Percentiles rank a stretch among this genome's conserved stretches.
These are phyloP conservation scores for Adansonia madagascariensis DNA, from an alignment of 441 rosid genomes.

Conservation along the genomic window DNA sequence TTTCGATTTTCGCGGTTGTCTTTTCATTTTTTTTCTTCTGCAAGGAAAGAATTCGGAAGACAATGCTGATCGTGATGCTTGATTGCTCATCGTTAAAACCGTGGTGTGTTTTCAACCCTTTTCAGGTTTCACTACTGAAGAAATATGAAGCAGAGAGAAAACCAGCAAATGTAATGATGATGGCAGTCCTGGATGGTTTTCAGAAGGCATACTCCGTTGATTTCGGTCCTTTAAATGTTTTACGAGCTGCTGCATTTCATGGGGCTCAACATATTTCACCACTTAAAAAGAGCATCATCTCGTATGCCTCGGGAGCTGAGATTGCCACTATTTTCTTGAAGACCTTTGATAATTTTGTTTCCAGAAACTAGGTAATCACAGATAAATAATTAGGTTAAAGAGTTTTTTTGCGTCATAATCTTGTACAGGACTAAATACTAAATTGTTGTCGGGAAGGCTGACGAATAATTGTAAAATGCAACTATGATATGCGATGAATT, in stretches of 20 bases:
- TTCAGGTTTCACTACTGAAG: slow-evolving; percentile 61
- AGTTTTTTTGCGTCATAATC: neutral
- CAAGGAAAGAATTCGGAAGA: neutral
- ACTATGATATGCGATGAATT: too few species aligned
- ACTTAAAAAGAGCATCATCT: slow-evolving; percentile 74
- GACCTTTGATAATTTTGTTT: neutral
- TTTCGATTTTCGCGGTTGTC: too few species aligned
- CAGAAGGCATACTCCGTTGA: slow-evolving; percentile 86
- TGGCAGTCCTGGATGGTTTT: slow-evolving; percentile 85
- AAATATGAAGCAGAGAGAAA: slow-evolving; percentile 86
- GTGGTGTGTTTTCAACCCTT: neutral
- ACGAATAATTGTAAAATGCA: neutral
- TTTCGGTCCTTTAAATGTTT: slow-evolving; percentile 79
- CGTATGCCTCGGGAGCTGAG: slow-evolving; percentile 79
- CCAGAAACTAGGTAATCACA: too few species aligned
- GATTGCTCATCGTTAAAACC: neutral
- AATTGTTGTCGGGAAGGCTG: neutral
- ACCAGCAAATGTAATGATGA: slow-evolving; percentile 78
- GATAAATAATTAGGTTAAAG: too few species aligned
- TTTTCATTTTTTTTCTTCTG: too few species aligned
- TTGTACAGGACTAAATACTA: neutral
- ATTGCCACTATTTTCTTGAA: slow-evolving; percentile 53
- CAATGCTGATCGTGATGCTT: neutral
- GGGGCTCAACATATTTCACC: slow-evolving; percentile 82
- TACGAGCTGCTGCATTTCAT: slow-evolving; percentile 85